A percentile compares a stretch with the other conserved stretches of the same genome.
These are phyloP conservation scores for Pleurotus eryngii DNA, from an alignment of 768 basidiomycete species.

Conservation along the genomic window DNA sequence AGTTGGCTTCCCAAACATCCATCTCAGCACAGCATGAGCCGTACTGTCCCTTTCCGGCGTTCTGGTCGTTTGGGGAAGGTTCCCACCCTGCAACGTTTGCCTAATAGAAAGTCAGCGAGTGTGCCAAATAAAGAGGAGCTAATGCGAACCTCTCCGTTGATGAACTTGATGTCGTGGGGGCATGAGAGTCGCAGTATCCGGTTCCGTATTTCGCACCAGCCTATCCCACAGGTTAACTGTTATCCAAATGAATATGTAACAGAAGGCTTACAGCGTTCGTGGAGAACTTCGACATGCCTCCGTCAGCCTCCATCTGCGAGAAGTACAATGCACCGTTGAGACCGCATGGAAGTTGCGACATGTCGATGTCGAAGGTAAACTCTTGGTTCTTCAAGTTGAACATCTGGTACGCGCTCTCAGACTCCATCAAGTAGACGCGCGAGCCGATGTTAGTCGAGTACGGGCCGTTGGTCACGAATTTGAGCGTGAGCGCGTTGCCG, in stretches of 20 bases:
- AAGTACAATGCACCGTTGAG: conserved; percentile 49
- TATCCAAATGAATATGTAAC: no score
- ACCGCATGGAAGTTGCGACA: conserved; percentile 44
- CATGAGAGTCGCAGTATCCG: conserved; percentile 48
- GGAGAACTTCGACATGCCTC: conserved; percentile 35
- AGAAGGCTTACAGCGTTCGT: conserved; percentile 34
- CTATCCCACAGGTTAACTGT: no score
- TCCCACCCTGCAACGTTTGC: conserved; percentile 36
- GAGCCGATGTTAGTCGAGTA: conserved; percentile 8
- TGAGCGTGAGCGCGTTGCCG: conserved; percentile 34
- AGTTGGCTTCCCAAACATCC: conserved; percentile 46
- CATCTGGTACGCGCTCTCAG: conserved; percentile 28
- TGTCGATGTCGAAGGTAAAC: conserved; percentile 48
- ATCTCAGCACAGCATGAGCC: conserved; percentile 41
- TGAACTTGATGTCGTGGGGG: conserved; percentile 43
- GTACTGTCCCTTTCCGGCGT: conserved; percentile 33
- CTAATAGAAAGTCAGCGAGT: conserved; percentile 15
- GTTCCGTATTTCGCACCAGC: conserved; percentile 43
- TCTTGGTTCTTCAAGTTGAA: conserved; percentile 42
- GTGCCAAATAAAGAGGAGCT: background rate
- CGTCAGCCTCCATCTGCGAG: conserved; percentile 41
- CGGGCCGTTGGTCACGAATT: conserved; percentile 29
- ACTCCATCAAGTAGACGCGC: conserved; percentile 31
- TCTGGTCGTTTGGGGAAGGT: conserved; percentile 24
- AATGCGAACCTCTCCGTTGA: conserved; percentile 35